Percentiles rank a stretch among this genome's conserved stretches.
Evolutionary conservation across 1,139 yeast species (phyloP).

Genomic region (Citeromyces hawaiiensis): DNA sequence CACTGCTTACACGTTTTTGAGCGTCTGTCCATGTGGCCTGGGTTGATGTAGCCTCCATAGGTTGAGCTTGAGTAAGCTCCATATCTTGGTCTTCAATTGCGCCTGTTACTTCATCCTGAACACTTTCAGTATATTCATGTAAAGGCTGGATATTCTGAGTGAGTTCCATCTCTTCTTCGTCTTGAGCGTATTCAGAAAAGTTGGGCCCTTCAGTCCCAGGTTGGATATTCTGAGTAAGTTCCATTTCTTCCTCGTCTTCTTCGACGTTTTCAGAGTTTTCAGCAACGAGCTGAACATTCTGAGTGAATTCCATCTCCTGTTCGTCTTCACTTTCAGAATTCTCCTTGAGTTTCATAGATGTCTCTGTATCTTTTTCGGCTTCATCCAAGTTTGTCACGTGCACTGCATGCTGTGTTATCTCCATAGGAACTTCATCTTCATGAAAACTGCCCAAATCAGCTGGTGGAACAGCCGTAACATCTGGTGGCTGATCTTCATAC

Average conservation of each 20-base stretch:
- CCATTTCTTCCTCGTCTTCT: conserved; percentile 14
- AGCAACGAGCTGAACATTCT: conserved; percentile 2
- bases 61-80: neutral
- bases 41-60: neutral
- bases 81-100: neutral
- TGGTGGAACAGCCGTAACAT: neutral
- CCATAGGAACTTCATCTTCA: conserved; percentile 2
- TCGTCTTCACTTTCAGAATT: conserved; percentile 7
- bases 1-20: neutral
- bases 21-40: neutral
- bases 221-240: conserved; percentile 6
- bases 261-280: neutral
- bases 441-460: conserved; percentile 4
- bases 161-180: neutral
- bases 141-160: neutral
- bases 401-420: neutral
- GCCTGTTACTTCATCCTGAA: no score
- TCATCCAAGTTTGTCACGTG: neutral
- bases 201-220: neutral
- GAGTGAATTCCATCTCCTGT: conserved; percentile 8
- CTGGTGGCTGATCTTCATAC: neutral
- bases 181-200: neutral
- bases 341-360: conserved; percentile 3
- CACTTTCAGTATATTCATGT: no score
- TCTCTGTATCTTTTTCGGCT: neutral